Conservation (phyloP, 805 yeast genomes). For the Sungouiozyma intestinalis region DNA sequence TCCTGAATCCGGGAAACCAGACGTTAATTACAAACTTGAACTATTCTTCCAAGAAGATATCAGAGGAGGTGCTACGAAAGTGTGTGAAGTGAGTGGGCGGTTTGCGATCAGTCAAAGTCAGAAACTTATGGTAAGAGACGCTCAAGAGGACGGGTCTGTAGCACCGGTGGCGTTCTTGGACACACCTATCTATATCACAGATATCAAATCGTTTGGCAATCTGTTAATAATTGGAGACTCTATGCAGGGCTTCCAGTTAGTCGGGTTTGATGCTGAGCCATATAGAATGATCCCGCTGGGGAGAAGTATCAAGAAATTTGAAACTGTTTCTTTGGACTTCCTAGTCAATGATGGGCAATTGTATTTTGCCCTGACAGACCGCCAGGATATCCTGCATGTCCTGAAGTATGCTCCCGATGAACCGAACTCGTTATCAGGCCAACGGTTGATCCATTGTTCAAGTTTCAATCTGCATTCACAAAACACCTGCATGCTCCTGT, state of each 20-base stretch:
- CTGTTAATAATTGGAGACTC: constrained; percentile 75
- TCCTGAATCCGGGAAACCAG: constrained; percentile 83
- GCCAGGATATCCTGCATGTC: constrained; percentile 53
- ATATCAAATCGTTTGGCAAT: constrained; percentile 75
- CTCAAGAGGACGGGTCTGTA: constrained; percentile 75
- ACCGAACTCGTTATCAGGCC: constrained; percentile 72
- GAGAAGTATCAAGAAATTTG: constrained; percentile 55
- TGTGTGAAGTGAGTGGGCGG: constrained; percentile 74
- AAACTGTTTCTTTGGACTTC: constrained; percentile 54
- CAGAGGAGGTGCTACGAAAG: constrained; percentile 72
- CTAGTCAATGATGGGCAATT: constrained; percentile 60
- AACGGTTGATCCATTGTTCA: constrained; percentile 55
- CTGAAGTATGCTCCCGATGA: constrained; percentile 89
- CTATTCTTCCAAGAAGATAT: constrained; percentile 61
- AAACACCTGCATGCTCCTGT: constrained; percentile 43
- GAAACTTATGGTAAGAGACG: constrained; percentile 61
- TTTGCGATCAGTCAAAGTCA: constrained; percentile 82
- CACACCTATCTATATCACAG: constrained; percentile 68
- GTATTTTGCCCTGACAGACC: constrained; percentile 58
- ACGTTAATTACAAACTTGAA: constrained; percentile 68
- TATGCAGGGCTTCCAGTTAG: constrained; percentile 56
- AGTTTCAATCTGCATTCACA: constrained; percentile 59
- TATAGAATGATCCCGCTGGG: constrained; percentile 73
- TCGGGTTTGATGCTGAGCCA: constrained; percentile 93
- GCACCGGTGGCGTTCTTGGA: constrained; percentile 93